Evolutionary conservation across 176 grass and related monocot genomes (phyloP), one percentile per base, ranked within the genome.

Genomic region (Oryza officinalis): DNA sequence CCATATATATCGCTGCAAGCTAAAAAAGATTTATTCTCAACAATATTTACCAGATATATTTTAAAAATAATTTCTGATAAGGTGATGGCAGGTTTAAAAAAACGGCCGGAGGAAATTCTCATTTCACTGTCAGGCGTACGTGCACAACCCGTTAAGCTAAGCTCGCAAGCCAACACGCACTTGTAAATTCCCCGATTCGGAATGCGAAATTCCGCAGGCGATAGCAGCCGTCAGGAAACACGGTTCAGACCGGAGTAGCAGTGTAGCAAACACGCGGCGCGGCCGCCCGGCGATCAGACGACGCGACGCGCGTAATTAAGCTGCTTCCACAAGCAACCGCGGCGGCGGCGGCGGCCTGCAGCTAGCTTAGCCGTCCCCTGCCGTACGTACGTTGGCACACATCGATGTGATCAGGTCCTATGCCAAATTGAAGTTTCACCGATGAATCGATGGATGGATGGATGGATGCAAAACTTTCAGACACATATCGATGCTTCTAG

Each of bases 291-390:
- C 30, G 43, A 73, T n/a, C 18, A 57, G 20, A 57, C 52, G 52
- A 57, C 50, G 50, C 52, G 50, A 17, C 49, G 4, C 45, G 15
- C 83, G 60, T 5, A 37, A 8, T 8, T 8, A 80, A 57, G 76
- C 63, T 30, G 75, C 41, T 38, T 69, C 78, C 26, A 38, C 71
- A 87, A 87, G 70, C 71, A 87, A 87, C 84, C 57, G 18, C 52
- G 18, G 18, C 50, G 6, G 18, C 50, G 0, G 46, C 1, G 3
- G 45, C 45, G 0, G 45, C 2, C 47, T 50, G 44, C 10, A 46
- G 44, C 10, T 12, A 18, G 43, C 7, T 25, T 13, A 14, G 61
- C 8, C 35, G 23, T 23, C 20, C 11, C 17, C 49, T 66, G 52
- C 52, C 52, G 52, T 57, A 57, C 49, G 49, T 54, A 78, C 65